Evolutionary conservation across 2,329 filamentous ascomycete species (phyloP).

Genomic region (Didymellaceae sp.): DNA sequence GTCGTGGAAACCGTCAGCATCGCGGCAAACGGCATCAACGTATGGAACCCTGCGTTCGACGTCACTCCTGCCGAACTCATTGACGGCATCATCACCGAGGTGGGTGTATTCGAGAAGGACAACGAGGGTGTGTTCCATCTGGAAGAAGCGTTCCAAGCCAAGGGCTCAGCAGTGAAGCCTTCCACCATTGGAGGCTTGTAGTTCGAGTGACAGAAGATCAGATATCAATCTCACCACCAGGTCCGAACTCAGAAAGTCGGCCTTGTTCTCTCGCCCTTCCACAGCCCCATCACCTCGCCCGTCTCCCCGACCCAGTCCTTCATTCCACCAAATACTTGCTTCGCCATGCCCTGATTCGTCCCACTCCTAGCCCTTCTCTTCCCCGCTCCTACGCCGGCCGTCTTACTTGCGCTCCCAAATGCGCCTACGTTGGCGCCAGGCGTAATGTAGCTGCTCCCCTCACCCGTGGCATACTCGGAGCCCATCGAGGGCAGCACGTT

Average conservation of each 20-base stretch:
- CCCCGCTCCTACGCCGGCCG: constrained; percentile 40
- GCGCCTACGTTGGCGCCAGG: constrained; percentile 46
- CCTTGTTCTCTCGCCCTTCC: constrained; percentile 64
- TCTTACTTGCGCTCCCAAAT: constrained; percentile 29
- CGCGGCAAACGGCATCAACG: constrained; percentile 75
- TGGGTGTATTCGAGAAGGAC: constrained; percentile 82
- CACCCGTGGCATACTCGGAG: constrained; percentile 71
- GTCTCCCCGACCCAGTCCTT: constrained; percentile 69
- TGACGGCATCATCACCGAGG: constrained; percentile 92
- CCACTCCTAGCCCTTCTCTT: constrained; percentile 56
- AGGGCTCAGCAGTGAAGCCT: constrained; percentile 33
- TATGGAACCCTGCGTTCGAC: constrained; percentile 98
- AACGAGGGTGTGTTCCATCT: constrained; percentile 72
- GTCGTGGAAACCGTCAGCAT: constrained; percentile 77
- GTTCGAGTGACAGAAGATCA: too few species aligned
- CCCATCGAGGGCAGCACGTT: constrained; percentile 95
- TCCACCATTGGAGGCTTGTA: constrained; percentile 44
- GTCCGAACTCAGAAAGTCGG: constrained; percentile 49
- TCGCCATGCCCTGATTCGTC: constrained; percentile 63
- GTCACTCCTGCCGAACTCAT: constrained; percentile 89
- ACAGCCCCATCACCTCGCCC: constrained; percentile 67
- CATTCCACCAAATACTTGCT: constrained; percentile 65
- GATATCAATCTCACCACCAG: too few species aligned
- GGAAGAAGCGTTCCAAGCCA: constrained; percentile 49
- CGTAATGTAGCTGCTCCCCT: constrained; percentile 57